Evolutionary conservation across 371 early-diverging fungal genomes (phyloP).

Genomic region (Circinella umbellata): DNA sequence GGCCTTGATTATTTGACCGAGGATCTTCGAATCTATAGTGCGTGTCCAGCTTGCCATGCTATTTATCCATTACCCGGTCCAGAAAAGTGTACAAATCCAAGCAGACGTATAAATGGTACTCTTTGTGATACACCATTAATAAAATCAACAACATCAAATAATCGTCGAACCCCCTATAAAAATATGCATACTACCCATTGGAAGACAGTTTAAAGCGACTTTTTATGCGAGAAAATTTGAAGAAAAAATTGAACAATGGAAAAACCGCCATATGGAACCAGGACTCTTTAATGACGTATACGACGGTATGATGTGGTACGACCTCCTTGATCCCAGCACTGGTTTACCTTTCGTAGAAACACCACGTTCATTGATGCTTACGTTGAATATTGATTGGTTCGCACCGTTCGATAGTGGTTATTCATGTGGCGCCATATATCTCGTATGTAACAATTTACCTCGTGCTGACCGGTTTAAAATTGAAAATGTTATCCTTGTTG

Average conservation of each 20-base stretch:
- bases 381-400: slow-evolving; percentile 24
- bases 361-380: slow-evolving; percentile 9
- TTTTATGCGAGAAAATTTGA: neutral
- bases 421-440: slow-evolving; percentile 17
- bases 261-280: neutral
- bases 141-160: neutral
- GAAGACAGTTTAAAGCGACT: neutral
- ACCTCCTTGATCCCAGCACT: neutral
- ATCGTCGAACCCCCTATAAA: neutral
- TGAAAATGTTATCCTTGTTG: slow-evolving; percentile 20
- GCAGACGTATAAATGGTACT: neutral
- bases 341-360: neutral
- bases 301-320: slow-evolving; percentile 4
- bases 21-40: neutral
- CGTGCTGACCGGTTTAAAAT: slow-evolving; percentile 5
- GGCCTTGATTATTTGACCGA: neutral
- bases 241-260: slow-evolving; percentile 11
- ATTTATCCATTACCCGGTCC: neutral
- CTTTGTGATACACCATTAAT: neutral
- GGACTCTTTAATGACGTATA: neutral
- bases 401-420: slow-evolving; percentile 3
- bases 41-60: neutral
- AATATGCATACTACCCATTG: slow-evolving; percentile 4
- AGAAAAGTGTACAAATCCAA: neutral
- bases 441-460: slow-evolving; percentile 21